These are phyloP conservation scores for Mycosphaerella arachidis DNA, from an alignment of 2,329 filamentous ascomycete species.

Conservation along the genomic window DNA sequence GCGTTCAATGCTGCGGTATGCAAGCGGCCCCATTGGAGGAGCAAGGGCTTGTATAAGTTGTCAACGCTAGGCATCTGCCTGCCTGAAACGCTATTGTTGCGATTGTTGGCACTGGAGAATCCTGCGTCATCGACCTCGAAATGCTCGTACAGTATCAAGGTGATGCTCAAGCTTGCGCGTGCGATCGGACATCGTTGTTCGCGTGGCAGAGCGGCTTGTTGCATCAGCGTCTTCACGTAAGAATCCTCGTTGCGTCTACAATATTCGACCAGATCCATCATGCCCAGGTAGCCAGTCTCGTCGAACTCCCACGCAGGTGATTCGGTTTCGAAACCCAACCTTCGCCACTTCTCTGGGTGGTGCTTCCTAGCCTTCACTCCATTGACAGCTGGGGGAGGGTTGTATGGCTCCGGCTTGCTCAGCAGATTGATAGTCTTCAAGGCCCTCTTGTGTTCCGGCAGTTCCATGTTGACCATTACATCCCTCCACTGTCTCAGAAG, in stretches of 20 bases:
- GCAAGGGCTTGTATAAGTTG: constrained; percentile 75
- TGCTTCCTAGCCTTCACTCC: constrained; percentile 53
- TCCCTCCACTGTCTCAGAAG: constrained; percentile 72
- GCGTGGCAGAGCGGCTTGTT: constrained; percentile 71
- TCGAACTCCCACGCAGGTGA: constrained; percentile 83
- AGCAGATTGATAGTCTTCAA: constrained; percentile 78
- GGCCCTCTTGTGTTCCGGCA: constrained; percentile 80
- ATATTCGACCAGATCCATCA: constrained; percentile 97
- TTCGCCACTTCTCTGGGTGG: constrained; percentile 87
- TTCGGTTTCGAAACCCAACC: constrained; percentile 87
- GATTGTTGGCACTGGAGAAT: constrained; percentile 10
- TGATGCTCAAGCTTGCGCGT: constrained; percentile 79
- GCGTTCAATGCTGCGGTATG: constrained; percentile 81
- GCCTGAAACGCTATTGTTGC: constrained; percentile 32
- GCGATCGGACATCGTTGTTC: constrained; percentile 80
- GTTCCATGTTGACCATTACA: constrained; percentile 76
- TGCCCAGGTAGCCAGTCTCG: constrained; percentile 78
- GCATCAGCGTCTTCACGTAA: constrained; percentile 85
- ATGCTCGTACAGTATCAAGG: constrained; percentile 85
- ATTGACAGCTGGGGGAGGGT: constrained; percentile 34
- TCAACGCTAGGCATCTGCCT: constrained; percentile 56
- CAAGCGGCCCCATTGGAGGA: constrained; percentile 88
- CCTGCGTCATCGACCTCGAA: constrained; percentile 71
- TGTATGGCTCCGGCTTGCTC: constrained; percentile 51
- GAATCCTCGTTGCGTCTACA: constrained; percentile 86